Evolutionary conservation across 805 yeast species (phyloP), one percentile per base, ranked within the genome.

Genomic region (Suhomyces vadensis): DNA sequence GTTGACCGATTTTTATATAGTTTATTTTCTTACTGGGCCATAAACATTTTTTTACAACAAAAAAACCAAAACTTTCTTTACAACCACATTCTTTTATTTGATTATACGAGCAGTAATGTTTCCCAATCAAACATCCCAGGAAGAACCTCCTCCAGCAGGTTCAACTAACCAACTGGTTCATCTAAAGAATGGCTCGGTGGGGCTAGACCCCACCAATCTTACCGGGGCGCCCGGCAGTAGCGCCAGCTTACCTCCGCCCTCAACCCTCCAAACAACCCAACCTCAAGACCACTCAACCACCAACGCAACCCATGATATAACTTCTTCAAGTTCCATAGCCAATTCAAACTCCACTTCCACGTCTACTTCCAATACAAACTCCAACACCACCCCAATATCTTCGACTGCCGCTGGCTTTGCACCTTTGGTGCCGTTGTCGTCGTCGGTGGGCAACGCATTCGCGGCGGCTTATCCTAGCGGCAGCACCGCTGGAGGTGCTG

Each of bases 61-160:
- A 26, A 26, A 8, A 5, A 5, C 13, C 10, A 5, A 25, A 25
- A 25, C 8, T 23, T 23, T 6, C 31, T 11, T n/a, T 13, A 20
- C 25, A 13, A 21, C 36, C 36, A 35, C 37, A 20, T 13, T 19
- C 31, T 27, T 27, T 27, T 23, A 23, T 23, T 23, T 9, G 9
- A 6, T 23, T 6, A 23, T 23, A 23, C 9, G 8, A 23, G 6
- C 6, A 9, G 25, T 23, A 6, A 38, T 38, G 41, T 38, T 23
- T 20, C 41, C 21, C 25, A 35, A 21, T n/a, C 23, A 38, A 16
- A 29, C 33, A 19, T 33, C 37, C 3, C 37, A 19, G 21, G 41
- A 39, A 22, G 42, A 29, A n/a, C 36, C 42, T n/a, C 42, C 42
- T n/a, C 42, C 42, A 13, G 26, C 17, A 6, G 35, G n/a, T 8